Conservation (phyloP, 305 asterid genomes). For the Fraxinus greggii region DNA sequence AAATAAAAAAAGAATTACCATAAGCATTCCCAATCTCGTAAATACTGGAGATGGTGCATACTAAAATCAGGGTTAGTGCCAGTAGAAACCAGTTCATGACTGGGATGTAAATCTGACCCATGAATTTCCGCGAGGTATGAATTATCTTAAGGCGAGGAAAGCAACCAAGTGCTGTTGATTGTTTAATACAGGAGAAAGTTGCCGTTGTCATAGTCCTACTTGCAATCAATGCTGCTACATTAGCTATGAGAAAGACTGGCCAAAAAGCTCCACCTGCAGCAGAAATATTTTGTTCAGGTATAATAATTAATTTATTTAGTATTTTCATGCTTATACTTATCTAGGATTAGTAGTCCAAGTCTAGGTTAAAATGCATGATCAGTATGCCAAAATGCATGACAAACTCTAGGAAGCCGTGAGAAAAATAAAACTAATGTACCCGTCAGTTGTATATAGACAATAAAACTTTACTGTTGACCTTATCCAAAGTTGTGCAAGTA, state of each 20-base stretch:
- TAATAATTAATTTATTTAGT: conserved; percentile 3
- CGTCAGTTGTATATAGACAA: conserved; percentile 1
- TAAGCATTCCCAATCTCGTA: conserved; percentile 99
- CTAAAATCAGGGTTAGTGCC: conserved; percentile 73
- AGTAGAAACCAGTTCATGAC: conserved; percentile 98
- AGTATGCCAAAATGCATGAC: conserved; percentile 2
- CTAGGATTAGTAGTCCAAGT: conserved; percentile 9
- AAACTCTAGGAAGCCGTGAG: conserved; percentile 16
- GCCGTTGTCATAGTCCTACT: conserved; percentile 99
- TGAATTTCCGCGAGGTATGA: conserved; percentile 94
- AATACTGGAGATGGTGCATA: conserved; percentile 88
- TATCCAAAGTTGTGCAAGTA: conserved; percentile 5
- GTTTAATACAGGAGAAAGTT: conserved; percentile 93
- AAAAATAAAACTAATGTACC: background rate
- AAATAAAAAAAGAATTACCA: conserved; percentile 45
- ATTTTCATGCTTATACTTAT: conserved; percentile 1
- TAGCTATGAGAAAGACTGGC: conserved; percentile 94
- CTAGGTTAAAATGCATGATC: conserved; percentile 6
- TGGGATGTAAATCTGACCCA: conserved; percentile 99
- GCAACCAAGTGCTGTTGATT: conserved; percentile 95
- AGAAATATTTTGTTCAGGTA: conserved; percentile 12
- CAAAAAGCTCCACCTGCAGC: conserved; percentile 92
- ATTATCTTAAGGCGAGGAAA: conserved; percentile 97
- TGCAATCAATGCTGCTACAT: conserved; percentile 95
- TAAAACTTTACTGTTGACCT: background rate